Percentiles rank a stretch among this genome's conserved stretches.
Conservation (phyloP, 441 rosid species). For the Macaranga tanarius region DNA sequence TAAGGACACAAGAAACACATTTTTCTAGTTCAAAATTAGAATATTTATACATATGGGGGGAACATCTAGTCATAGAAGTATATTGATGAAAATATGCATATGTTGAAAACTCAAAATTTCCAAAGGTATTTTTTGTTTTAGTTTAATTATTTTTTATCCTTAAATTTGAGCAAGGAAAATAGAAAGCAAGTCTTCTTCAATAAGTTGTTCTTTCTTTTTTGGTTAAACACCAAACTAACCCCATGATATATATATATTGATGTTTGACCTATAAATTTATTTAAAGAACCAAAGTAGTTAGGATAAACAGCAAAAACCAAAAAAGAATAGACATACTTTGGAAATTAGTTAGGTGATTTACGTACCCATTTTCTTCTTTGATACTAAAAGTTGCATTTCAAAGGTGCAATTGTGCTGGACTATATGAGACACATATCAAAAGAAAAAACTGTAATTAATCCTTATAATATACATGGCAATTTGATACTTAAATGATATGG, state of each 20-base stretch:
- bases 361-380: conserved; percentile 2
- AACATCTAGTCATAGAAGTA: too few relatives aligned
- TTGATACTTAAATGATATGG: too few relatives aligned
- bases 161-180: neutral
- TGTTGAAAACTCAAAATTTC: too few relatives aligned
- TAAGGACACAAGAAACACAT: too few relatives aligned
- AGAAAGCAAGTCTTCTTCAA: neutral
- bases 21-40: too few relatives aligned
- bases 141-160: neutral
- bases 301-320: neutral
- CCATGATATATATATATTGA: conserved; percentile 11
- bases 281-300: conserved; percentile 11
- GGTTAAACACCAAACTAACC: conserved; percentile 16
- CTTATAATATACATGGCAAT: neutral
- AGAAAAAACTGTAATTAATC: neutral
- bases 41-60: too few relatives aligned
- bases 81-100: too few relatives aligned
- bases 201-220: conserved; percentile 1
- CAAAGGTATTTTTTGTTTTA: too few relatives aligned
- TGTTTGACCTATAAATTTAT: conserved; percentile 11
- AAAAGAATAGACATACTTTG: neutral
- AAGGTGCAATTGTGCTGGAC: neutral
- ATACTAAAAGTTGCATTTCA: conserved; percentile 10
- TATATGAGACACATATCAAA: neutral
- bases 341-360: conserved; percentile 2